A percentile compares a stretch with the other conserved stretches of the same genome.
Conservation (phyloP, 2,329 filamentous ascomycete species). For the Arthrobotrys iridis region DNA sequence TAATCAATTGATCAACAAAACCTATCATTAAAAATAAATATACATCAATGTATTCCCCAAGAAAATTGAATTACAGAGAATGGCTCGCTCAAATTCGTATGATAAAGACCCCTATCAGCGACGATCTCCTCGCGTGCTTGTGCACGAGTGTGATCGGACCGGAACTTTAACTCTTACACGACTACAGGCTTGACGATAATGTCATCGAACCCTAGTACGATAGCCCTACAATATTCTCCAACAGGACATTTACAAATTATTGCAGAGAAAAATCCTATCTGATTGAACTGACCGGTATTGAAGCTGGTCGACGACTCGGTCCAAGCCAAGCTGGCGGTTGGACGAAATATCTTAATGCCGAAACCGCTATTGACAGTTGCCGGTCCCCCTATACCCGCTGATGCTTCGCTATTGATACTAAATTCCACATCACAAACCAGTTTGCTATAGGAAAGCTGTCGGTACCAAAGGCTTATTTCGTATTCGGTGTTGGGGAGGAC, state of each 20-base stretch:
- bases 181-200: neutral
- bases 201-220: conserved; percentile 6
- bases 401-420: neutral
- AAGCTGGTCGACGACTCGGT: neutral
- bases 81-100: too few species aligned
- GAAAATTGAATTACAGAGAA: too few species aligned
- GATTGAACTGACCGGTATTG: neutral
- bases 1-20: too few species aligned
- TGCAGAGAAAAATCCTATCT: neutral
- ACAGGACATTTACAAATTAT: neutral
- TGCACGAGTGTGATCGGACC: too few species aligned
- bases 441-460: neutral
- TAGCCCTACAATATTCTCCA: neutral
- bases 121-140: too few species aligned
- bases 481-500: conserved; percentile 13
- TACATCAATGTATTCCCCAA: too few species aligned
- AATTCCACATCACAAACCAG: neutral
- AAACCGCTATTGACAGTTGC: neutral
- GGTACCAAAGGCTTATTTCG: conserved; percentile 7
- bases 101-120: too few species aligned
- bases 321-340: neutral
- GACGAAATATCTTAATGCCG: neutral
- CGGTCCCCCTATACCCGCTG: neutral
- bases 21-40: too few species aligned
- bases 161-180: neutral